Base-by-base conservation (phyloP, 495 filamentous ascomycete genomes). In the Daldinia decipiens region DNA sequence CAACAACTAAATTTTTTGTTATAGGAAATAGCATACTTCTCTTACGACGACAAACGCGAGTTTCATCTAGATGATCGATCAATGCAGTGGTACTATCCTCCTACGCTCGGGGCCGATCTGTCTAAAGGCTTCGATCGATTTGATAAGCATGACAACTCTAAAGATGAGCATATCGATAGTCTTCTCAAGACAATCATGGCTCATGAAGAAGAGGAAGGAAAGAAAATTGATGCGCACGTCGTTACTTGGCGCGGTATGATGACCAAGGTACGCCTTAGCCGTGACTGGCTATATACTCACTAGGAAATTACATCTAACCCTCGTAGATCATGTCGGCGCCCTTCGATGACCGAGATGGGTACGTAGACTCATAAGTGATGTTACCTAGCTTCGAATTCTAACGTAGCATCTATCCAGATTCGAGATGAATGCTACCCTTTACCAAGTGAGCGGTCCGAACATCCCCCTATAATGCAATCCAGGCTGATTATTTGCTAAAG, bases 191-290 rank as follows among this genome's bases (percentile, higher is more conserved):
- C 93, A 5, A 90, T 99, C 40, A 82, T 88, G 21, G 84, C 84
- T 40, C 81, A 91, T 38, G 95, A 98, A 77, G 82, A 87, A 73
- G 83, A 87, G 61, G 87, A 85, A 5, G 86, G 85, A 9, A 86
- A 87, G 73, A 88, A 82, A 74, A 89, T 89, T 36, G 87, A 92
- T 47, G 89, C 90, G 8, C 90, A 97, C 66, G 76, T 99, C 50
- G 86, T 98, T 52, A 98, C 95, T 0, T 99, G 95, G 95, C 83
- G 95, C 73, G 95, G 95, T 21, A 98, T 99, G 93, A 93, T 99
- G 92, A 98, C 95, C 62, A 99, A 98, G 86, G 92, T 92, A 72
- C 40, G 79, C 4, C 3, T 53, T 47, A 31, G 12, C 9, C 11
- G 13, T 12, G 52, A 27, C 21, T 21, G 2, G n/a, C 53, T 34